Evolutionary conservation across 305 asterid genomes (phyloP).

Genomic region (Fraxinus sp.): DNA sequence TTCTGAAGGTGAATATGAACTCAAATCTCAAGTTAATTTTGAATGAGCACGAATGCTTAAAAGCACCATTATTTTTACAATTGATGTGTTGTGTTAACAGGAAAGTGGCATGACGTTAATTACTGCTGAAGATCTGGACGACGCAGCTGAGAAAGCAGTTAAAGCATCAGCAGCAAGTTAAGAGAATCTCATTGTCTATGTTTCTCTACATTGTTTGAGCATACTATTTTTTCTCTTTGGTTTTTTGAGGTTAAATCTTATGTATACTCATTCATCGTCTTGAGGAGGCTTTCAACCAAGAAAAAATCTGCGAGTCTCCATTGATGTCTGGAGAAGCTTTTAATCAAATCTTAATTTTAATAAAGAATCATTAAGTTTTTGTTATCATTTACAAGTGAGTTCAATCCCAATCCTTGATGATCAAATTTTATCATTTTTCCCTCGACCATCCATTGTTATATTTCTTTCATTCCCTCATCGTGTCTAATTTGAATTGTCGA

Average conservation of each 20-base stretch:
- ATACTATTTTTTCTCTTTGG: not conserved
- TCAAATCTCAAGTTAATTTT: not conserved
- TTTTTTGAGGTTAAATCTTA: conserved; percentile 20
- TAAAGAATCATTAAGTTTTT: not conserved
- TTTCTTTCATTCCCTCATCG: not conserved
- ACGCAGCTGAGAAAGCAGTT: conserved; percentile 97
- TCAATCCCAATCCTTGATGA: not conserved
- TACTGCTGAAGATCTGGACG: conserved; percentile 96
- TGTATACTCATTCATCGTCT: conserved; percentile 17
- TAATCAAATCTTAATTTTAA: conserved; percentile 19
- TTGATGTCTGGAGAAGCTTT: conserved; percentile 21
- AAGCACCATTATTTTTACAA: not conserved
- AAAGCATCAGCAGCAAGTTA: conserved; percentile 50
- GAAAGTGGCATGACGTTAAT: conserved; percentile 92
- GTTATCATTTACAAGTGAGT: not conserved
- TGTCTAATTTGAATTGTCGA: not conserved
- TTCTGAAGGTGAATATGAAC: conserved; percentile 67
- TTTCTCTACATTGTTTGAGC: conserved; percentile 12
- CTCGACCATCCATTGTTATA: not conserved
- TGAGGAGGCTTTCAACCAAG: conserved; percentile 4
- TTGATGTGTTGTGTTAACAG: conserved; percentile 36
- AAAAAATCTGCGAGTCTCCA: conserved; percentile 18
- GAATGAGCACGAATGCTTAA: not conserved
- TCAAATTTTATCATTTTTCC: not conserved
- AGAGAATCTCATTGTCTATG: conserved; percentile 3